Evolutionary conservation across 2,329 filamentous ascomycete species (phyloP), one percentile per base, ranked within the genome.

Genomic region (Massarina eburnea): DNA sequence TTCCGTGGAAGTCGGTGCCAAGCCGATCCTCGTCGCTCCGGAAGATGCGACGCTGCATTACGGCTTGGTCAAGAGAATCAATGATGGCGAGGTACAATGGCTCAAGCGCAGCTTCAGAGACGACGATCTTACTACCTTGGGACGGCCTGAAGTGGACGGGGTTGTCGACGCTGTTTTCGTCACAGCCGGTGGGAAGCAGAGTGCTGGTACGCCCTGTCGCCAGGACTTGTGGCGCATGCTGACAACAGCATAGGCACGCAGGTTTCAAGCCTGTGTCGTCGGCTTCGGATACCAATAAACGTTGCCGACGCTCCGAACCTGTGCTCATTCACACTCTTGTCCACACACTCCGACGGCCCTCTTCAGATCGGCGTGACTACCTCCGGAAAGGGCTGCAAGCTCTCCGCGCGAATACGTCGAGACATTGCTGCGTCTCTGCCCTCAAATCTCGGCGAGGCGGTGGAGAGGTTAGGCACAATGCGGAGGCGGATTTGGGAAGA

Each of bases 351-450:
- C 43, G 91, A 96, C 62, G 94, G 94, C 0, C 92, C 94, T 8
- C 78, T 99, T 32, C 94, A 97, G 67, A 86, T 99, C 49, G 94
- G 94, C 51, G 88, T 99, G 46, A 97, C 94, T 3, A 97, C 94
- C 1, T 96, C 95, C 47, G 92, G 94, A 17, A 86, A 88, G 59
- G 94, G 94, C 1, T 97, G 94, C 76, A 96, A 96, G 71, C 80
- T 99, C 22, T 89, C 94, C 5, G 89, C 90, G 8, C 81, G 94
- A 20, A 89, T 99, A 59, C 83, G 91, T 14, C 82, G 94, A 45
- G 94, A 97, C 62, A 88, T 99, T 49, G 88, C 89, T 2, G 81
- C 91, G 0, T 83, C 84, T 0, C 77, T 99, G 3, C 94, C 94
- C 0, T 68, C 77, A 1, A 80, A 87, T 15, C 79, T 97, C 5